phyloP scores from a whole-genome alignment of 345 rosid species.

The Corchorus olitorius region DNA sequence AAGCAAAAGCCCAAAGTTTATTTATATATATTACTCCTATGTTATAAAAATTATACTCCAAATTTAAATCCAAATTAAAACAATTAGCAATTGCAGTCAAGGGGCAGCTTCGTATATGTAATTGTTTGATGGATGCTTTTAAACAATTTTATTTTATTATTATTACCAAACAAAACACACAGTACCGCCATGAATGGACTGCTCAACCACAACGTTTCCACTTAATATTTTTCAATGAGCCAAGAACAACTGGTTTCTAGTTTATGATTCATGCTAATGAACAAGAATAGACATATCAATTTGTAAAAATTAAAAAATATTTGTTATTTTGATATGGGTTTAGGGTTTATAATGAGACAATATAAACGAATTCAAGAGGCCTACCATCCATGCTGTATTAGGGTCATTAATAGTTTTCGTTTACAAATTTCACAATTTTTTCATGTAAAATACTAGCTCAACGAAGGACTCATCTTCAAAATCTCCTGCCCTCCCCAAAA shows the following conservation, averaged over 20 bases:
- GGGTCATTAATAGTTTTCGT: background rate
- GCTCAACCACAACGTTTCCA: no score
- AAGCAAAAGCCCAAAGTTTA: no score
- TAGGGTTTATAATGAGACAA: background rate
- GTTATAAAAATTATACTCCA: background rate
- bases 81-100: background rate
- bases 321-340: no score
- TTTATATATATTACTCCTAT: no score
- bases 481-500: background rate
- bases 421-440: constrained; percentile 1
- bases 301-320: no score
- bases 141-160: background rate
- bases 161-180: background rate
- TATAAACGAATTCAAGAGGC: background rate
- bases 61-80: background rate
- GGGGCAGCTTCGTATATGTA: background rate
- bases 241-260: no score
- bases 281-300: no score
- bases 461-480: background rate
- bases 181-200: background rate
- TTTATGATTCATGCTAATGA: no score
- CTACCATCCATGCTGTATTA: background rate
- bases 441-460: background rate
- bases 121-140: background rate
- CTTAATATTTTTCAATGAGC: no score